A percentile compares a stretch with the other conserved stretches of the same genome.
phyloP scores from a whole-genome alignment of 306 rosid species.

The Prunus mira region DNA sequence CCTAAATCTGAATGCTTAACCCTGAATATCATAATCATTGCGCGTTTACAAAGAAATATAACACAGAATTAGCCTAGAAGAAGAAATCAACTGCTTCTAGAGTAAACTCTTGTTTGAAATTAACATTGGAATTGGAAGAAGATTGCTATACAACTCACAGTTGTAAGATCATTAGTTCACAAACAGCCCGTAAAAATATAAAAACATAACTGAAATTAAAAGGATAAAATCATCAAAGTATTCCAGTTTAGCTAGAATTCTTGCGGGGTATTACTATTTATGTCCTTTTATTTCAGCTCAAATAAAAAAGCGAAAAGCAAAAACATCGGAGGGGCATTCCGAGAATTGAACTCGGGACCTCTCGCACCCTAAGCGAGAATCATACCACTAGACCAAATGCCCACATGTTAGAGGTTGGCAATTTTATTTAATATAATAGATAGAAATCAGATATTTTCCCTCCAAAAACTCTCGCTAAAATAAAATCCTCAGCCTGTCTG shows the following conservation, averaged over 20 bases:
- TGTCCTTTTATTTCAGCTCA: not conserved
- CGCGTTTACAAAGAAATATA: too few relatives aligned
- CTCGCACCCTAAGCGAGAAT: conserved; percentile 68
- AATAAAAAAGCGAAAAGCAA: not conserved
- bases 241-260: not conserved
- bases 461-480: not conserved
- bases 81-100: too few relatives aligned
- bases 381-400: conserved; percentile 66
- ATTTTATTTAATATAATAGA: accelerated
- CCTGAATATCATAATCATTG: too few relatives aligned
- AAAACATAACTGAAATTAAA: not conserved
- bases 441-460: not conserved
- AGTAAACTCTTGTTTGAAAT: too few relatives aligned
- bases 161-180: too few relatives aligned
- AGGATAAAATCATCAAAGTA: not conserved
- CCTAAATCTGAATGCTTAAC: too few relatives aligned
- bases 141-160: too few relatives aligned
- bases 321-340: conserved; percentile 37
- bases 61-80: too few relatives aligned
- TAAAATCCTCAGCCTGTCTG: not conserved
- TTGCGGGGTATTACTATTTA: not conserved
- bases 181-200: not conserved
- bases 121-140: too few relatives aligned
- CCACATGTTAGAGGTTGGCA: accelerated
- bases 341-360: conserved; percentile 69